Percentiles rank a stretch among this genome's conserved stretches.
Conservation (phyloP, 257 asterid species). For the Petunia axillaris region DNA sequence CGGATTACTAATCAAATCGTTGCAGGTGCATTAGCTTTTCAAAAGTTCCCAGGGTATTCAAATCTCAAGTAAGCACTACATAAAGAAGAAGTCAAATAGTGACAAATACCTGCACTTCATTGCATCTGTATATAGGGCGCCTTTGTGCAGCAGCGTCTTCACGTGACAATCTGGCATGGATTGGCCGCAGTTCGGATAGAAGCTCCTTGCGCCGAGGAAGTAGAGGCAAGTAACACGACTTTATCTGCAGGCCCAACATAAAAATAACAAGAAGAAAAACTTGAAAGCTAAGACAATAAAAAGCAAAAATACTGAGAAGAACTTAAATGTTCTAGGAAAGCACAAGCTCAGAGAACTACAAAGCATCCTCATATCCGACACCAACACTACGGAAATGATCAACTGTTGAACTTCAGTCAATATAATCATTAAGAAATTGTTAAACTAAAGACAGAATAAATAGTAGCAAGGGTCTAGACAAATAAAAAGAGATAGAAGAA, state of each 20-base stretch:
- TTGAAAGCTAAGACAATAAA: conserved; percentile 14
- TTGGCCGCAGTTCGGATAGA: conserved; percentile 64
- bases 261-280: conserved; percentile 20
- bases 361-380: neutral
- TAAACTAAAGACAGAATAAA: neutral
- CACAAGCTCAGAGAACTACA: neutral
- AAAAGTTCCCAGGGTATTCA: neutral
- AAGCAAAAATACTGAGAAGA: neutral
- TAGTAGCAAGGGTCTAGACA: neutral
- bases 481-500: conserved; percentile 17
- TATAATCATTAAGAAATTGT: conserved; percentile 6
- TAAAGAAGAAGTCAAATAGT: neutral
- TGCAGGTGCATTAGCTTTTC: conserved; percentile 11
- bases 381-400: conserved; percentile 2
- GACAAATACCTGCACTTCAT: conserved; percentile 67
- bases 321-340: neutral
- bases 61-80: neutral
- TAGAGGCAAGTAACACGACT: conserved; percentile 61
- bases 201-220: conserved; percentile 76
- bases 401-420: conserved; percentile 1
- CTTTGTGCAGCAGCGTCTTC: conserved; percentile 54
- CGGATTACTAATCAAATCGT: neutral
- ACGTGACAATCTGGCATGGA: conserved; percentile 58
- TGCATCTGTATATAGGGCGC: conserved; percentile 79
- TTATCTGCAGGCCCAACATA: conserved; percentile 55